Base-by-base conservation (phyloP, 2,329 filamentous ascomycete genomes). In the Ceratocystis albifundus region DNA sequence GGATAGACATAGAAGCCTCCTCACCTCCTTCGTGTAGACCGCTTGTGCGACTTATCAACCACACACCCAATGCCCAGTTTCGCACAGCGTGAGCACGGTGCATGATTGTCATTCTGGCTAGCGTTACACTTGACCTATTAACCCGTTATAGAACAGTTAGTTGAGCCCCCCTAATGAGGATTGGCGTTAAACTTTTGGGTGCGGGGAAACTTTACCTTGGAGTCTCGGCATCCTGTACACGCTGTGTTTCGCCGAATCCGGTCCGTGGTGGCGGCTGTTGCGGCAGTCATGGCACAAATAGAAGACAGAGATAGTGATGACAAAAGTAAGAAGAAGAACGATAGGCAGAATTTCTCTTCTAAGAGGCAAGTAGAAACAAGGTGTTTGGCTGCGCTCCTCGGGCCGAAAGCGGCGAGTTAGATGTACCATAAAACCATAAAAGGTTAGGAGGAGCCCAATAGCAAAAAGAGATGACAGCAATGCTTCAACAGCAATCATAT, bases 11-110 rank as follows among this genome's bases (percentile, higher is more conserved):
- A 22, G 22, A 22, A 50, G n/a, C 5, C 17, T 2, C 46, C 65
- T 36, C 70, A 78, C 78, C 78, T 80, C 72, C 77, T 71, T 68
- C 75, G 76, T 3, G 78, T 79, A 50, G 77, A 74, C 68, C 78
- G 74, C 71, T 80, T 80, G 67, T 80, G 78, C 62, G 74, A 74
- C 70, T 77, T 79, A 70, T 80, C 78, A 36, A 80, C 77, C 10
- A 80, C 74, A 65, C 78, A 80, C 20, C 74, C 70, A 36, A 79
- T 71, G 48, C 75, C 71, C 28, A 79, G 71, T 72, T 80, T 80
- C 67, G 74, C 72, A 68, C 78, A 80, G 61, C 78, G 74, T 67
- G 78, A 76, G 65, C 78, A 80, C 32, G 77, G 75, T 70, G 57
- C 64, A 22, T 78, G 74, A 63, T 76, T 76, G 1, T 73, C 70